Conservation (phyloP, 2,329 filamentous ascomycete genomes). For the Penicillium sp. region DNA sequence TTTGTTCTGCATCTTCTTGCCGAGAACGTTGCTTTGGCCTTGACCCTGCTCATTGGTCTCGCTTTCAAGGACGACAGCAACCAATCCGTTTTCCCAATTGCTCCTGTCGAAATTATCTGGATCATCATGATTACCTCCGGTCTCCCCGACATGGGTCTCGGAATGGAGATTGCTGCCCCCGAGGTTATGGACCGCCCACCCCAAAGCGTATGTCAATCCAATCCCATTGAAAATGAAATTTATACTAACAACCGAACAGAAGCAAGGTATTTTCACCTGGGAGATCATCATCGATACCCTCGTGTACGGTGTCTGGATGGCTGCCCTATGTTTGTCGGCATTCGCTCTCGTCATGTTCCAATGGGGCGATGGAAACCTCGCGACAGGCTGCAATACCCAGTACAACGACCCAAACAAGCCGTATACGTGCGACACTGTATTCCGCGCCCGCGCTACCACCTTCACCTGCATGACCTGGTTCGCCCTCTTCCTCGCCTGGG, state of each 20-base stretch:
- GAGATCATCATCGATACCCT: conserved; percentile 79
- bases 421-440: conserved; percentile 62
- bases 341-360: conserved; percentile 68
- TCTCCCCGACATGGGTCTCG: conserved; percentile 84
- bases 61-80: conserved; percentile 72
- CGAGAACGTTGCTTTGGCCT: conserved; percentile 82
- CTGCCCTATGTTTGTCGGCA: conserved; percentile 63
- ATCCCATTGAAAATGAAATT: too few species aligned
- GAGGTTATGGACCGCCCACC: conserved; percentile 82
- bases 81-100: conserved; percentile 81
- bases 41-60: conserved; percentile 77
- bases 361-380: conserved; percentile 62
- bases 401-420: conserved; percentile 43
- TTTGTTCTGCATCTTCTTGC: conserved; percentile 79
- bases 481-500: conserved; percentile 75
- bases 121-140: conserved; percentile 92
- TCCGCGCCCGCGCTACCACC: conserved; percentile 71
- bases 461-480: conserved; percentile 77
- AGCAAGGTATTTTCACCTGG: conserved; percentile 72
- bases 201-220: conserved; percentile 51
- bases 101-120: conserved; percentile 86
- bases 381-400: conserved; percentile 60
- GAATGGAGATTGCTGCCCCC: conserved; percentile 72
- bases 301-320: conserved; percentile 78
- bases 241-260: conserved; percentile 32